phyloP scores from a whole-genome alignment of 192 early-diverging fungal species.

The Rhizoclosmatium globosum region DNA sequence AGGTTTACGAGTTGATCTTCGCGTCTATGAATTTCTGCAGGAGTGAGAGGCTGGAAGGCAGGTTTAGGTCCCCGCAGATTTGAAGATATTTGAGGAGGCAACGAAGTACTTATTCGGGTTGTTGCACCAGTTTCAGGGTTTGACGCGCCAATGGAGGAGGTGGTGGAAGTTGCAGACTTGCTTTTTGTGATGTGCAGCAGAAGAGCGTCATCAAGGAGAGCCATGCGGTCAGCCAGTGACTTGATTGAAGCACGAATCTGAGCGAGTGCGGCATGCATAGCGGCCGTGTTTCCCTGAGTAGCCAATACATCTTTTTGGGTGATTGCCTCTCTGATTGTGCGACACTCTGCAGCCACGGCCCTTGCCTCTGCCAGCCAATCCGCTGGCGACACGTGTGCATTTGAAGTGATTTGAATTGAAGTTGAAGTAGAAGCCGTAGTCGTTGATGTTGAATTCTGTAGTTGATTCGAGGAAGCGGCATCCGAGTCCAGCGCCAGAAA shows the following conservation, averaged over 20 bases:
- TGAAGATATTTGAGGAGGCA: not conserved
- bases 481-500: slow-evolving; percentile 58
- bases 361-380: slow-evolving; percentile 83
- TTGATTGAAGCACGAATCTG: slow-evolving; percentile 78
- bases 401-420: not conserved
- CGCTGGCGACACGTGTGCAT: not conserved
- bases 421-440: not conserved
- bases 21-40: slow-evolving; percentile 79
- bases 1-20: slow-evolving; percentile 72
- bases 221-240: slow-evolving; percentile 54
- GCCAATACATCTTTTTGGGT: slow-evolving; percentile 78
- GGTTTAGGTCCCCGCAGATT: not conserved
- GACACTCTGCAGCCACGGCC: slow-evolving; percentile 64
- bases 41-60: slow-evolving; percentile 49
- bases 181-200: slow-evolving; percentile 38
- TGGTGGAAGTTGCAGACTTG: slow-evolving; percentile 44
- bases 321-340: slow-evolving; percentile 78
- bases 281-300: slow-evolving; percentile 72
- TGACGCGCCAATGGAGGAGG: not conserved
- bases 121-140: not conserved
- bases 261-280: slow-evolving; percentile 79
- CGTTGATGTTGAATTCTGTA: not conserved
- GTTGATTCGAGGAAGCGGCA: slow-evolving; percentile 32
- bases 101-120: not conserved
- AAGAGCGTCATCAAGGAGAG: slow-evolving; percentile 64